Evolutionary conservation across 2,329 filamentous ascomycete genomes (phyloP).

Genomic region (Botrytis elliptica): DNA sequence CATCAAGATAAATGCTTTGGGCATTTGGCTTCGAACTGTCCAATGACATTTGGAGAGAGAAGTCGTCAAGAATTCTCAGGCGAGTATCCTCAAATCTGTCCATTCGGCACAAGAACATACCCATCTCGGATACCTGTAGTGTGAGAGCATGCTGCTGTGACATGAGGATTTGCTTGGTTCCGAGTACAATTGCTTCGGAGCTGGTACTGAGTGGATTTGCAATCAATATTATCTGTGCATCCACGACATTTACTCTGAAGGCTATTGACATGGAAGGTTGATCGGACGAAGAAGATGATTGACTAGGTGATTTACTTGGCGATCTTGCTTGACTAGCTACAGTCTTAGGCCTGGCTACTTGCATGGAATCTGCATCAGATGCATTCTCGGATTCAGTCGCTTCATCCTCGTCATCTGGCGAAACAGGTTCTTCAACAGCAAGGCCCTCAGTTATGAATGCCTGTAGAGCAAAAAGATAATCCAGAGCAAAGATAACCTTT

Average conservation of each 20-base stretch:
- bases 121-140: conserved; percentile 87
- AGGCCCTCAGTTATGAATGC: conserved; percentile 75
- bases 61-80: conserved; percentile 92
- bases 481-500: conserved; percentile 88
- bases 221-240: conserved; percentile 94
- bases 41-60: conserved; percentile 86
- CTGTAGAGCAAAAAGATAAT: conserved; percentile 90
- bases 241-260: conserved; percentile 90
- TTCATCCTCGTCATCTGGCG: conserved; percentile 51
- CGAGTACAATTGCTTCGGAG: conserved; percentile 93
- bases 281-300: conserved; percentile 35
- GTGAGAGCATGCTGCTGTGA: conserved; percentile 94
- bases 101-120: conserved; percentile 99
- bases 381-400: conserved; percentile 57
- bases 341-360: conserved; percentile 21
- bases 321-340: conserved; percentile 26
- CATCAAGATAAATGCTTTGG: conserved; percentile 79
- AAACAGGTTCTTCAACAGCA: conserved; percentile 58
- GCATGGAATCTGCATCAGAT: conserved; percentile 58
- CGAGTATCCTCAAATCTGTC: conserved; percentile 91
- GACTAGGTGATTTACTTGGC: conserved; percentile 30
- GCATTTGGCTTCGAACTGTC: conserved; percentile 63
- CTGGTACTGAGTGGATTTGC: conserved; percentile 87
- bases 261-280: conserved; percentile 67
- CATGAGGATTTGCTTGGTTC: conserved; percentile 88